Evolutionary conservation across 345 rosid genomes (phyloP).

Genomic region (Brassica cretica): DNA sequence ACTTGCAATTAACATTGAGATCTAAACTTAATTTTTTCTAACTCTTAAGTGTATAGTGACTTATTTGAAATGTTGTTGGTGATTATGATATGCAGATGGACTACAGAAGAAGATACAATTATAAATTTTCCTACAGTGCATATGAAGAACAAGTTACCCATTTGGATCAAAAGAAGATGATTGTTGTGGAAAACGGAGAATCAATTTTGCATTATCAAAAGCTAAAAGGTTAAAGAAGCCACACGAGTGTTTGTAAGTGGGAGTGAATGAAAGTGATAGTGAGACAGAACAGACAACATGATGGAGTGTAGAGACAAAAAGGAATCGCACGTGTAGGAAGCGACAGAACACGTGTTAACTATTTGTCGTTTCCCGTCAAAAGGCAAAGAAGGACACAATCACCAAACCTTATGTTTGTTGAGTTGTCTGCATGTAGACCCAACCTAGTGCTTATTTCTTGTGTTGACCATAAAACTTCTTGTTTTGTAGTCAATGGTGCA

Average conservation of each 20-base stretch:
- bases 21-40: not conserved
- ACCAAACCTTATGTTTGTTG: constrained; percentile 27
- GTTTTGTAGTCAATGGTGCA: not conserved
- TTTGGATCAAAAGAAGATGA: constrained; percentile 72
- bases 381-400: constrained; percentile 20
- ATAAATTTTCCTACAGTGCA: constrained; percentile 90
- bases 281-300: constrained; percentile 25
- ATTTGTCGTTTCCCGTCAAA: constrained; percentile 15
- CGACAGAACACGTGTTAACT: constrained; percentile 11
- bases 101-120: constrained; percentile 77
- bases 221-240: constrained; percentile 18
- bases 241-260: constrained; percentile 24
- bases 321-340: constrained; percentile 25
- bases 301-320: constrained; percentile 23
- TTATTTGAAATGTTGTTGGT: not conserved
- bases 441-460: constrained; percentile 12
- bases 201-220: constrained; percentile 16
- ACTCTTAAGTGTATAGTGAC: not conserved
- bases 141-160: constrained; percentile 83
- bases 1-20: not conserved
- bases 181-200: not conserved
- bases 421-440: constrained; percentile 16
- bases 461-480: constrained; percentile 8
- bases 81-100: constrained; percentile 62
- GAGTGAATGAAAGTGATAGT: constrained; percentile 20